Base-by-base conservation (phyloP, 2,329 filamentous ascomycete genomes). In the Apiospora arundinis region DNA sequence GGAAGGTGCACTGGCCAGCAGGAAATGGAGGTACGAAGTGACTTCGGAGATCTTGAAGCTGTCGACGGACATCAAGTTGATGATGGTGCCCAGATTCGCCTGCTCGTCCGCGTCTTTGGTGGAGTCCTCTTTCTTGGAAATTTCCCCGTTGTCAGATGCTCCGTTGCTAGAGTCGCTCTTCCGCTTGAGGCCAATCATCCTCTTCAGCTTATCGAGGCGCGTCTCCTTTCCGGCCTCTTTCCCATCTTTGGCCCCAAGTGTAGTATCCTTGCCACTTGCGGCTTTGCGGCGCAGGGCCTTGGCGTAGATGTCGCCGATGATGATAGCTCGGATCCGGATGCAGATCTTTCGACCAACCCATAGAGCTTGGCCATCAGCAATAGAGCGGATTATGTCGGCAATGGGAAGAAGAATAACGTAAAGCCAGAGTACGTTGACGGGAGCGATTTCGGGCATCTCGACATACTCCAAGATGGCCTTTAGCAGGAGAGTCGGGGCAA, bases 21-120 rank as follows among this genome's bases (percentile, higher is more conserved):
- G 86, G 82, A 97, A 99, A 82, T 99, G 96, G 44, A 99, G 85
- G 80, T 99, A 99, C 0, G 95, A 93, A 48, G 94, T 96, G 72
- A 97, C 92, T 80, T 99, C 96, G 73, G 94, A 93, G 70, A 99
- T 94, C 84, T 99, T 99, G 90, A 98, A 98, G 67, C 95, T 98
- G 85, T 99, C 97, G 52, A 99, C 97, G 14, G 96, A 97, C 96
- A 99, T 99, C 75, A 99, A 86, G 81, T 98, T 99, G 85, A 99
- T 99, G 78, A 99, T 98, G n/a, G 96, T 97, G 74, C 97, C 96
- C 68, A 97, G 88, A 73, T 96, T 98, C 49, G 95, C 95, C 83
- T 97, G 94, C 71, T 92, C 89, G 73, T 94, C 92, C 23, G 70
- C 77, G 32, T 79, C 79, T 71, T 83, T 70, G 85, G 82, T n/a